These are phyloP conservation scores for Fusarium begoniae DNA, from an alignment of 2,329 filamentous ascomycete species.

Conservation along the genomic window DNA sequence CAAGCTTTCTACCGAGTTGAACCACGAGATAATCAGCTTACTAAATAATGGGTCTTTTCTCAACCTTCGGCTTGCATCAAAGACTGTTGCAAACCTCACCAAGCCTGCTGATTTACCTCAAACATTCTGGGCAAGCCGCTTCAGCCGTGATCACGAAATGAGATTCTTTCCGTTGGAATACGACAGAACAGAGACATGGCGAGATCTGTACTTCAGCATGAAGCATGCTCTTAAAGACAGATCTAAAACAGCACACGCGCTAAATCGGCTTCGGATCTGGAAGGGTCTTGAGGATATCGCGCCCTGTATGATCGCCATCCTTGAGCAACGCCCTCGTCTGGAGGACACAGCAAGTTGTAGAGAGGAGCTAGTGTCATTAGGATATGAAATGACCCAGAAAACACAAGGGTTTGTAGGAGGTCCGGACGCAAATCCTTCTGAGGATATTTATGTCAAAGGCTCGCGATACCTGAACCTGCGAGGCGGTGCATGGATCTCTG, in stretches of 20 bases:
- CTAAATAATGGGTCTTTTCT: neutral
- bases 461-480: neutral
- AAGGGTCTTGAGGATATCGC: neutral
- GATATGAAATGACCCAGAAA: neutral
- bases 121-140: slow-evolving; percentile 22
- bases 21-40: neutral
- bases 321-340: neutral
- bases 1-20: neutral
- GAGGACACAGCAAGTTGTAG: accelerated
- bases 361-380: neutral
- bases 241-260: neutral
- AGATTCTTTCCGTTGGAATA: neutral
- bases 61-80: slow-evolving; percentile 5
- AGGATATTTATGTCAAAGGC: neutral
- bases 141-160: neutral
- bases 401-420: neutral
- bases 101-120: neutral
- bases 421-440: accelerated
- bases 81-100: neutral
- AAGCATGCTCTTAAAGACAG: neutral
- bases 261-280: neutral
- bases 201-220: neutral
- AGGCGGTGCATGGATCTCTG: neutral
- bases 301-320: neutral
- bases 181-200: neutral